Conservation (phyloP, 1,284 basidiomycete species). For the Ceratobasidium sp. region DNA sequence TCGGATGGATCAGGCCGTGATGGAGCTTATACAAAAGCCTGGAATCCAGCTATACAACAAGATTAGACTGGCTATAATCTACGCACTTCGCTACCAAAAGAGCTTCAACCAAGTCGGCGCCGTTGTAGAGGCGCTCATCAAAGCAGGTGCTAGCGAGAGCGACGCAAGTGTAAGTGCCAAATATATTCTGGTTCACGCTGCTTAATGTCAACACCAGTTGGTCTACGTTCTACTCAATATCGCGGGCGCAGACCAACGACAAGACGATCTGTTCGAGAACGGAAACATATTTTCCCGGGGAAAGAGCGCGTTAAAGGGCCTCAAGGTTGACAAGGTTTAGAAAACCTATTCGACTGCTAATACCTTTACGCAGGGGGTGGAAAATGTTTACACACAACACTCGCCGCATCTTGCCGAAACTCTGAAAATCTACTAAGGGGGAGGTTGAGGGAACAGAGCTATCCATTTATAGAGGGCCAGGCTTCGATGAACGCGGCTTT, state of each 20-base stretch:
- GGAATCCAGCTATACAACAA: conserved; percentile 80
- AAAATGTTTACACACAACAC: conserved; percentile 99
- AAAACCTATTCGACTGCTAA: conserved; percentile 20
- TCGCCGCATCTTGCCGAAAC: conserved; percentile 93
- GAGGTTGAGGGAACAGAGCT: conserved; percentile 82
- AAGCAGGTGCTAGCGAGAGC: conserved; percentile 81
- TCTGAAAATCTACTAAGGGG: conserved; percentile 90
- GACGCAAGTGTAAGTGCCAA: conserved; percentile 73
- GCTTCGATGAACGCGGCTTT: conserved; percentile 61
- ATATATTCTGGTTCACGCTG: not conserved
- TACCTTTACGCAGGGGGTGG: conserved; percentile 73
- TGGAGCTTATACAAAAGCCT: conserved; percentile 72
- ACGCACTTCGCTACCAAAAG: conserved; percentile 95
- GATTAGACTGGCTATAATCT: conserved; percentile 91
- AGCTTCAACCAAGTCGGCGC: conserved; percentile 83
- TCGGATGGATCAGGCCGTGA: conserved; percentile 66
- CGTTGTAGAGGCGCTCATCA: conserved; percentile 81
- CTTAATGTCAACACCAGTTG: conserved; percentile 60
- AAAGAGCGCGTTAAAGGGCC: conserved; percentile 90
- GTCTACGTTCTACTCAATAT: conserved; percentile 94
- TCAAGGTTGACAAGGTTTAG: conserved; percentile 68
- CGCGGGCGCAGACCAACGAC: conserved; percentile 93
- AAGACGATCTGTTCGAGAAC: conserved; percentile 97
- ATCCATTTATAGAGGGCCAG: conserved; percentile 74
- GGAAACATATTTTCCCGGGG: conserved; percentile 95